Conservation (phyloP, 2,329 filamentous ascomycete genomes). For the Fusarium globosum region DNA sequence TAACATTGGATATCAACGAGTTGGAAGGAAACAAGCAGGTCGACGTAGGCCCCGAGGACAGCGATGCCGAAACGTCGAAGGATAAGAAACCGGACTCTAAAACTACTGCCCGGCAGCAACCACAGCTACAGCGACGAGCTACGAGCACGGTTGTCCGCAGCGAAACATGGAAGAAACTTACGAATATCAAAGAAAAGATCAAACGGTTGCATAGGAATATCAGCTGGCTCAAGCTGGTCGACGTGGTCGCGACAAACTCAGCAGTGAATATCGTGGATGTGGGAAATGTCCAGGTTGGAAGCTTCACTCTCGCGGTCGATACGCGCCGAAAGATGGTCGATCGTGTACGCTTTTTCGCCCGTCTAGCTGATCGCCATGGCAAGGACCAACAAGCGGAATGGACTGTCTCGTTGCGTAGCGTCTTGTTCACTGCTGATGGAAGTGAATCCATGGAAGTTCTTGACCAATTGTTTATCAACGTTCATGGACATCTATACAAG, state of each 20-base stretch:
- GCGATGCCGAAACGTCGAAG: constrained; percentile 45
- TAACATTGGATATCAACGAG: constrained; percentile 82
- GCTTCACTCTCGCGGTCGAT: constrained; percentile 86
- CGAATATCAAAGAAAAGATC: constrained; percentile 81
- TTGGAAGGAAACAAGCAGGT: constrained; percentile 63
- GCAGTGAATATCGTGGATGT: constrained; percentile 82
- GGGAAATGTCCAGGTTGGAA: constrained; percentile 86
- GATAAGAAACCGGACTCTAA: constrained; percentile 37
- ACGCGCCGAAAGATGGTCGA: constrained; percentile 93
- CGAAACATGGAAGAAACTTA: constrained; percentile 84
- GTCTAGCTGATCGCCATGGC: constrained; percentile 70
- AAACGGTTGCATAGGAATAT: constrained; percentile 89
- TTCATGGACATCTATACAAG: constrained; percentile 90
- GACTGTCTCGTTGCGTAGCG: constrained; percentile 86
- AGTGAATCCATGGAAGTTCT: constrained; percentile 87
- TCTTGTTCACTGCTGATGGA: constrained; percentile 88
- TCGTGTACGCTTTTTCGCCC: constrained; percentile 87
- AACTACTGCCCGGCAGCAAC: constrained; percentile 41
- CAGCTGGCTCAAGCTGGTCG: constrained; percentile 88
- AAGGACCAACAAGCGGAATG: constrained; percentile 84
- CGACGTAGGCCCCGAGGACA: constrained; percentile 41
- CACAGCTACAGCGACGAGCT: constrained; percentile 29
- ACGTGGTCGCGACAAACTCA: constrained; percentile 86
- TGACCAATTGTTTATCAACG: constrained; percentile 87
- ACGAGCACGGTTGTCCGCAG: constrained; percentile 59